A percentile compares a stretch with the other conserved stretches of the same genome.
Evolutionary conservation across 176 grass and related monocot genomes (phyloP).

Genomic region (Hordeum vulgare): MorexV3_pseudomolecules_assembly NC_058520.1:572764034-572764533

Average conservation of each 20-base stretch:
- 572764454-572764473: no score
- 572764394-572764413: slow-evolving; percentile 11
- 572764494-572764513: no score
- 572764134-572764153: no score
- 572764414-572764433: slow-evolving; percentile 84
- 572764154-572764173: neutral
- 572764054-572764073: neutral
- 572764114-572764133: no score
- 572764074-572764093: no score
- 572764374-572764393: slow-evolving; percentile 36
- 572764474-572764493: no score
- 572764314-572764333: slow-evolving; percentile 63
- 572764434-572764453: slow-evolving; percentile 67
- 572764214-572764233: neutral
- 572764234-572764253: slow-evolving; percentile 23
- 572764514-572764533: no score
- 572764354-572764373: slow-evolving; percentile 59
- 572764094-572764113: no score
- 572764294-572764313: slow-evolving; percentile 57
- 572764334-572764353: slow-evolving; percentile 74
- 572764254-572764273: slow-evolving; percentile 20
- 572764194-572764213: neutral
- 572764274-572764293: slow-evolving; percentile 70
- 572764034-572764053: neutral
- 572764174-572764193: neutral